Conservation (phyloP, 2,329 filamentous ascomycete species). For the Rugonectria rugulosa region DNA sequence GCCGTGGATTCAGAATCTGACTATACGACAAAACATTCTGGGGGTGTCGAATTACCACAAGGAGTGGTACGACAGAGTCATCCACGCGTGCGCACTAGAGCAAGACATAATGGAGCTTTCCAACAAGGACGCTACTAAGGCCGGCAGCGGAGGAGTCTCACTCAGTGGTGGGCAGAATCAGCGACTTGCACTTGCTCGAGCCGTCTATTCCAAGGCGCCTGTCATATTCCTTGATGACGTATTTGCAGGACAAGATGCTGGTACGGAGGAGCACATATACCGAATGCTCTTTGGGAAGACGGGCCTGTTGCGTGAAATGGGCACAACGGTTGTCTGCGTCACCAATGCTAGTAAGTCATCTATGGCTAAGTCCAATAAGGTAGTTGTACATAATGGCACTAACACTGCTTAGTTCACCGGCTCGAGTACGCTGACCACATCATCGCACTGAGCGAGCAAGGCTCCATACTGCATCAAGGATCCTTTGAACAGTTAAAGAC, state of each 20-base stretch:
- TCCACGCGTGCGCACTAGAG: not conserved
- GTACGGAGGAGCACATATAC: slow-evolving; percentile 22
- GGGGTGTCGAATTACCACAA: not conserved
- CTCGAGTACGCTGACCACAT: slow-evolving; percentile 6
- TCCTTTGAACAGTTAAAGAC: slow-evolving; percentile 19
- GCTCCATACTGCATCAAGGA: slow-evolving; percentile 17
- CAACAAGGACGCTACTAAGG: slow-evolving; percentile 5
- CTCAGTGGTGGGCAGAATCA: slow-evolving; percentile 46
- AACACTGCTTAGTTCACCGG: no score
- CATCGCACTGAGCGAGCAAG: slow-evolving; percentile 13
- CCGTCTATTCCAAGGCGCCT: slow-evolving; percentile 30
- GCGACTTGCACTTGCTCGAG: slow-evolving; percentile 37
- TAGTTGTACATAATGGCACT: no score
- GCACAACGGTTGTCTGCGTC: not conserved
- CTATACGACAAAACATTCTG: not conserved
- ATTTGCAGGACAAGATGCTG: slow-evolving; percentile 36
- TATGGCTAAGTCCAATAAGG: no score
- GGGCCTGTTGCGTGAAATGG: not conserved
- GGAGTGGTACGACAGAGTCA: not conserved
- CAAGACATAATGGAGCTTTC: not conserved
- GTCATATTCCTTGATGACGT: slow-evolving; percentile 45
- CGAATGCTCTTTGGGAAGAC: slow-evolving; percentile 5
- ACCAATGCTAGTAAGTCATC: not conserved
- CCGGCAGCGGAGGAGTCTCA: slow-evolving; percentile 44
- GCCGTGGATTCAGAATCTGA: not conserved